A percentile compares a stretch with the other conserved stretches of the same genome.
These are phyloP conservation scores for Alternaria angustiovoidea DNA, from an alignment of 2,329 filamentous ascomycete genomes.

Conservation along the genomic window DNA sequence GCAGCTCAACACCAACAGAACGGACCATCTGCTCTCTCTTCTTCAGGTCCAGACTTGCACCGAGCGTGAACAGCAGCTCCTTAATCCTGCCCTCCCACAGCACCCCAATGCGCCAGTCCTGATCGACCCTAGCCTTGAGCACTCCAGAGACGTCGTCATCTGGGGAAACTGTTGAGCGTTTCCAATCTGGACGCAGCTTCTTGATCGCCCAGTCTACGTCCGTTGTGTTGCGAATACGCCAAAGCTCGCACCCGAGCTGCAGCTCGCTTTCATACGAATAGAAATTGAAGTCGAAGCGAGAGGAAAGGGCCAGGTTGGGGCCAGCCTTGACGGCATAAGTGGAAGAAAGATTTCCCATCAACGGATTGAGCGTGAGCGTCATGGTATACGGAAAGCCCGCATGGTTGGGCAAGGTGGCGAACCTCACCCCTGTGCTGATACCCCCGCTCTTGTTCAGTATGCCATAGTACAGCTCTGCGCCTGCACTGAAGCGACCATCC, in stretches of 20 bases:
- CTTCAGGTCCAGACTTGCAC: constrained; percentile 82
- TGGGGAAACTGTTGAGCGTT: constrained; percentile 40
- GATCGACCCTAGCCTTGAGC: constrained; percentile 87
- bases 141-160: constrained; percentile 81
- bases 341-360: constrained; percentile 92
- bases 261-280: constrained; percentile 98
- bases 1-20: constrained; percentile 78
- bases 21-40: constrained; percentile 79
- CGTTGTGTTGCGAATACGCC: constrained; percentile 67
- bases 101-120: constrained; percentile 83
- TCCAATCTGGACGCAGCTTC: constrained; percentile 55
- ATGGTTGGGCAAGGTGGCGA: constrained; percentile 83
- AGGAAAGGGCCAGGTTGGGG: constrained; percentile 82
- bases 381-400: constrained; percentile 91
- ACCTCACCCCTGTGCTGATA: constrained; percentile 85
- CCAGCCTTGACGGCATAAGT: constrained; percentile 92
- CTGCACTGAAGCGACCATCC: constrained; percentile 86
- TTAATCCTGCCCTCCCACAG: constrained; percentile 95
- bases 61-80: constrained; percentile 89
- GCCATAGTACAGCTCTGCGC: constrained; percentile 94
- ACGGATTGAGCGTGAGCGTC: constrained; percentile 88
- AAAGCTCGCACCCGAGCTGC: constrained; percentile 90
- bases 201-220: constrained; percentile 57
- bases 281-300: constrained; percentile 94
- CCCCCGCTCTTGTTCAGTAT: constrained; percentile 93